phyloP scores from a whole-genome alignment of 192 early-diverging fungal genomes.

The Coemansia sp. region DNA sequence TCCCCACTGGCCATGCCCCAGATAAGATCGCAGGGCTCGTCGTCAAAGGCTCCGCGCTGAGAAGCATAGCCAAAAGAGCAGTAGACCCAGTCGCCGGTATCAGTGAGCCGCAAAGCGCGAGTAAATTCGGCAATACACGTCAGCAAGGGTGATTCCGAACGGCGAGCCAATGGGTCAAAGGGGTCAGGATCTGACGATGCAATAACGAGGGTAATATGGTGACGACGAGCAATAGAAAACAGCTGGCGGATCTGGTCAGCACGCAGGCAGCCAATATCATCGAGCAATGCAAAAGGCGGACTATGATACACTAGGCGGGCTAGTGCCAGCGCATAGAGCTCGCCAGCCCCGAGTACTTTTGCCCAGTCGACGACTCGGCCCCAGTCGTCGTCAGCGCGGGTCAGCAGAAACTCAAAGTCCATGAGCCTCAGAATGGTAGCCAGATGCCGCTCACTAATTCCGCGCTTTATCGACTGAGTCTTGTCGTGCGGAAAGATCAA shows the following conservation, averaged over 20 bases:
- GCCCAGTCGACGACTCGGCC: conserved; percentile 41
- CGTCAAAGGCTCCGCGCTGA: conserved; percentile 34
- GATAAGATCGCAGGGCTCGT: conserved; percentile 15
- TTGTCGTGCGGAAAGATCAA: conserved; percentile 54
- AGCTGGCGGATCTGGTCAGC: conserved; percentile 25
- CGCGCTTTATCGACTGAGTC: conserved; percentile 31
- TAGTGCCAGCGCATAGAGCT: conserved; percentile 32
- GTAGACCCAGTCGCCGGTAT: conserved; percentile 23
- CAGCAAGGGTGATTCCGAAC: not conserved
- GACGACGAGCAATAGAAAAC: conserved; percentile 27
- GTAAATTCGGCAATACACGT: conserved; percentile 39
- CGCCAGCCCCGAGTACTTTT: conserved; percentile 31
- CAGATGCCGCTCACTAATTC: conserved; percentile 41
- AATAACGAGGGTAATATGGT: conserved; percentile 37
- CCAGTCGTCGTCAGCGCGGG: conserved; percentile 39
- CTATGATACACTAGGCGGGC: conserved; percentile 42
- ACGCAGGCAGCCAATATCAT: conserved; percentile 28
- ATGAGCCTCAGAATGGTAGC: conserved; percentile 28
- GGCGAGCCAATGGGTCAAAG: conserved; percentile 19
- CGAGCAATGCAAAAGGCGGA: conserved; percentile 40
- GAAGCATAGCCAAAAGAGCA: conserved; percentile 34
- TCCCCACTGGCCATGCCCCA: conserved; percentile 18
- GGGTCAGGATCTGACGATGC: conserved; percentile 19
- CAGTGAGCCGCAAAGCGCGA: conserved; percentile 29
- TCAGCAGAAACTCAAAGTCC: conserved; percentile 38